A percentile compares a stretch with the other conserved stretches of the same genome.
phyloP scores from a whole-genome alignment of 257 asterid species.

The Parsonsia alboflavescens region DNA sequence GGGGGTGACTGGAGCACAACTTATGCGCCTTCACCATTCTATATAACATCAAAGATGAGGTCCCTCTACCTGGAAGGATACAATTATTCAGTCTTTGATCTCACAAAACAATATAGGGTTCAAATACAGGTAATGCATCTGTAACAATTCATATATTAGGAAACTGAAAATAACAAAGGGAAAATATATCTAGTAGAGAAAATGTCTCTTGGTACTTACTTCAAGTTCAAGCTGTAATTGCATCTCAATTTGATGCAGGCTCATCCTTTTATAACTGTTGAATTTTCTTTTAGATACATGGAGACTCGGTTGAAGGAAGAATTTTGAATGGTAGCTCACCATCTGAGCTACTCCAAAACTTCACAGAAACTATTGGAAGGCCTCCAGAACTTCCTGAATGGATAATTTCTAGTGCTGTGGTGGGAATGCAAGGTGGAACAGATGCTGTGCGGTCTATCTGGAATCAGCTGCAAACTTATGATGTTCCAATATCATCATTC shows the following conservation, averaged over 20 bases:
- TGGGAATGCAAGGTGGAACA: conserved; percentile 97
- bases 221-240: background rate
- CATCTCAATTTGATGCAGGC: background rate
- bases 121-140: conserved; percentile 64
- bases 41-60: conserved; percentile 88
- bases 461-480: conserved; percentile 50
- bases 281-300: conserved; percentile 51
- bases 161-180: background rate
- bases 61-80: conserved; percentile 90
- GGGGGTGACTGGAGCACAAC: conserved; percentile 96
- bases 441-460: conserved; percentile 45
- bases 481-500: conserved; percentile 91
- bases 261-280: background rate
- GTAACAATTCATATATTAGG: background rate
- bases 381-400: conserved; percentile 88
- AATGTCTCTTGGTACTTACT: background rate
- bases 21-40: conserved; percentile 93
- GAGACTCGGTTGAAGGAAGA: conserved; percentile 70
- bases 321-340: conserved; percentile 82
- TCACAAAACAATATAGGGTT: conserved; percentile 65
- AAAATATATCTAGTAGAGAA: background rate
- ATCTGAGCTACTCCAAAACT: conserved; percentile 61
- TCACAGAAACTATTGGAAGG: conserved; percentile 79
- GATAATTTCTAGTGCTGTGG: conserved; percentile 92
- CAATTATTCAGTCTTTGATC: conserved; percentile 80